Evolutionary conservation across 495 filamentous ascomycete species (phyloP).

Genomic region (Aspergillus cavernicola): DNA sequence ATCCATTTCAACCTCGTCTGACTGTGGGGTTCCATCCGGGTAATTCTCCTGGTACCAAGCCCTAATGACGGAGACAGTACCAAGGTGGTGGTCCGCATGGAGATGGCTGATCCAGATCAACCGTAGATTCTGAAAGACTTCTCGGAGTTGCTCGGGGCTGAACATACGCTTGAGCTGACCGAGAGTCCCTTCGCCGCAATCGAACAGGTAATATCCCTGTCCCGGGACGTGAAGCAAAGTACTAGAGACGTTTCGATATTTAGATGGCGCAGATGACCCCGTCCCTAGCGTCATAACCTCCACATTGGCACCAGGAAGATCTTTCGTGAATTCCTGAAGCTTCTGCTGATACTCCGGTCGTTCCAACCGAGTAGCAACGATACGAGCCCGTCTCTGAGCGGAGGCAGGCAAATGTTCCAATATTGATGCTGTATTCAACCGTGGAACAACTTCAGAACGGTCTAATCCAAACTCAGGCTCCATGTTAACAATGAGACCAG

Average conservation of each 20-base stretch:
- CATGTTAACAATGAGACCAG: slow-evolving; percentile 58
- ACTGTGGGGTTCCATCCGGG: slow-evolving; percentile 20
- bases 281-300: slow-evolving; percentile 88
- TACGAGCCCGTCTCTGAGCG: slow-evolving; percentile 35
- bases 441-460: slow-evolving; percentile 41
- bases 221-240: slow-evolving; percentile 83
- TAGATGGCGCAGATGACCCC: slow-evolving; percentile 81
- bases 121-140: slow-evolving; percentile 71
- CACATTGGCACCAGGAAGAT: slow-evolving; percentile 64
- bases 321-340: slow-evolving; percentile 39
- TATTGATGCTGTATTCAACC: slow-evolving; percentile 48
- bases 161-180: slow-evolving; percentile 84
- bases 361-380: slow-evolving; percentile 25
- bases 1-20: slow-evolving; percentile 24
- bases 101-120: slow-evolving; percentile 92
- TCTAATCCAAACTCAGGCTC: slow-evolving; percentile 59
- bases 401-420: slow-evolving; percentile 39
- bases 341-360: slow-evolving; percentile 26
- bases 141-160: slow-evolving; percentile 54
- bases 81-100: slow-evolving; percentile 95
- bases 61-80: slow-evolving; percentile 70
- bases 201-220: slow-evolving; percentile 77
- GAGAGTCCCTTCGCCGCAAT: slow-evolving; percentile 89
- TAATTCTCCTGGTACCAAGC: slow-evolving; percentile 65
- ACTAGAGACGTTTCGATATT: slow-evolving; percentile 91